These are phyloP conservation scores for Yarrowia phangngaensis DNA, from an alignment of 805 yeast species.

Conservation along the genomic window DNA sequence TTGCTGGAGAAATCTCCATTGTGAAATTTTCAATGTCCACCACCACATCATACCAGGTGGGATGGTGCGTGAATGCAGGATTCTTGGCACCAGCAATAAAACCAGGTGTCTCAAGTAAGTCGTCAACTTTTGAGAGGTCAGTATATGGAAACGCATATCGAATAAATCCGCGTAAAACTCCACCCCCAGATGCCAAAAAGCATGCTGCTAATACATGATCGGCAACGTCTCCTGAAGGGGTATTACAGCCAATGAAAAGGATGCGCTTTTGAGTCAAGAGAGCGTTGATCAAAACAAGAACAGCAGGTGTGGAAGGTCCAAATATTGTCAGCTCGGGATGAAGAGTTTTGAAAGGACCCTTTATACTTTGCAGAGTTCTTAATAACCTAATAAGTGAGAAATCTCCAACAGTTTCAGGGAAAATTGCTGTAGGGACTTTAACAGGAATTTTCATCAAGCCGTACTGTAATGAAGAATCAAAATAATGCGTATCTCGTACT, in stretches of 20 bases:
- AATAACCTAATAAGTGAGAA: constrained; percentile 34
- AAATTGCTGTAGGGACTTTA: constrained; percentile 37
- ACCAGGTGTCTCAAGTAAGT: constrained; percentile 48
- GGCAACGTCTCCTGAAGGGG: constrained; percentile 50
- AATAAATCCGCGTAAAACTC: constrained; percentile 48
- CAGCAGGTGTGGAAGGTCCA: constrained; percentile 54
- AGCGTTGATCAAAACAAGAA: constrained; percentile 51
- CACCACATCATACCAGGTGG: constrained; percentile 53
- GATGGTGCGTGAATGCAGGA: constrained; percentile 55
- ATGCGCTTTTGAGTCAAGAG: constrained; percentile 52
- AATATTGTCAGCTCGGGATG: constrained; percentile 51
- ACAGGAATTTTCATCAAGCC: constrained; percentile 37
- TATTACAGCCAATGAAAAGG: constrained; percentile 49
- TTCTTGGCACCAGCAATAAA: constrained; percentile 59
- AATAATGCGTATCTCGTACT: constrained; percentile 37
- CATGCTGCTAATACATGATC: constrained; percentile 50
- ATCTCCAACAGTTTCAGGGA: constrained; percentile 38
- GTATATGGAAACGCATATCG: constrained; percentile 54
- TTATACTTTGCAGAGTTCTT: constrained; percentile 36
- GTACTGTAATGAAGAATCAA: constrained; percentile 35
- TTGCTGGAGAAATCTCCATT: constrained; percentile 36
- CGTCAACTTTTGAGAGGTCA: constrained; percentile 53
- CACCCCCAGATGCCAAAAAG: constrained; percentile 50
- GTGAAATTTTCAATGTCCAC: constrained; percentile 49
- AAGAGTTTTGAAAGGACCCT: constrained; percentile 33